A percentile compares a stretch with the other conserved stretches of the same genome.
These are phyloP conservation scores for Phytophthora uliginosa DNA, from an alignment of 352 stramenopile genomes.

Conservation along the genomic window DNA sequence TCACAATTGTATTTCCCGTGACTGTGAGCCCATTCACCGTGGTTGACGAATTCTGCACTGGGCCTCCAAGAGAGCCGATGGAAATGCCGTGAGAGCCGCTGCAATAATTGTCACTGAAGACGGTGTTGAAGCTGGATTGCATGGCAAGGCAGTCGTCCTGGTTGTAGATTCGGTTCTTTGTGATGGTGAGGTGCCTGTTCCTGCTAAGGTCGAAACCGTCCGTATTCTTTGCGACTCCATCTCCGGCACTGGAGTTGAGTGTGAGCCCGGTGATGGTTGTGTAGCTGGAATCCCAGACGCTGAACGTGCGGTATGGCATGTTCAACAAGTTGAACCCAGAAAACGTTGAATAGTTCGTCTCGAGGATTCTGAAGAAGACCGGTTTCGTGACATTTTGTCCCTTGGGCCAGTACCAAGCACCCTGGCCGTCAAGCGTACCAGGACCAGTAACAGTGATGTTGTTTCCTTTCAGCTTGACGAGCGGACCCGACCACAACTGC, in stretches of 20 bases:
- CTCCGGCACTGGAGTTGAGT: not conserved
- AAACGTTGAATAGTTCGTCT: not conserved
- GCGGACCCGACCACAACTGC: not conserved
- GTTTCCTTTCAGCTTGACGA: not conserved
- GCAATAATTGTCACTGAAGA: conserved; percentile 13
- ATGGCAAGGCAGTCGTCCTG: conserved; percentile 3
- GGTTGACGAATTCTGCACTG: not conserved
- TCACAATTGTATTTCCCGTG: conserved; percentile 13
- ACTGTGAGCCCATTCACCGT: not conserved
- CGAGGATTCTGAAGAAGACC: not conserved
- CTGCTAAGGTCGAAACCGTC: not conserved
- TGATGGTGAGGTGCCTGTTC: not conserved
- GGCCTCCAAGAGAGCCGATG: conserved; percentile 2
- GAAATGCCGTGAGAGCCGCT: conserved; percentile 21
- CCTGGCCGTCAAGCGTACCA: not conserved
- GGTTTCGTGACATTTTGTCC: not conserved
- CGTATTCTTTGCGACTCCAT: conserved; percentile 1
- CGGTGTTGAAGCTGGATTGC: not conserved
- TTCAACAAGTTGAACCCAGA: not conserved
- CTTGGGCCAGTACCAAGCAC: not conserved
- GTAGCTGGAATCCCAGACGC: not conserved
- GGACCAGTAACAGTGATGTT: not conserved
- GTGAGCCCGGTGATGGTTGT: not conserved
- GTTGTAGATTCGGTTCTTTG: not conserved
- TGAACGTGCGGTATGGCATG: not conserved